Base-by-base conservation (phyloP, 2,329 filamentous ascomycete species). In the Alternaria alternata region DNA sequence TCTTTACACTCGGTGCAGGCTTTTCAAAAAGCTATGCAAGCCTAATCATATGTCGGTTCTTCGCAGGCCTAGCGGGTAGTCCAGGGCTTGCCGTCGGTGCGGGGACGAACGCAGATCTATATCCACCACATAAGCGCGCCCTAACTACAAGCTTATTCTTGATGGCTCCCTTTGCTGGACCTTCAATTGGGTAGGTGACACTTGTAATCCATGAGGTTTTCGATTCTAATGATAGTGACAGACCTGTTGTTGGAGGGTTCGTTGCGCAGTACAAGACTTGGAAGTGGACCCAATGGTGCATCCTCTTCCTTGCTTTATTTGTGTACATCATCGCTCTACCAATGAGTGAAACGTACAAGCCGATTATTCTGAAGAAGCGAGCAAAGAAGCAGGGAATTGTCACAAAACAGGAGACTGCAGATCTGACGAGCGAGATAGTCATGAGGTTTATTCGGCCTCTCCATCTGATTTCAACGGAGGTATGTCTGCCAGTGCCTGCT, bases 11-110 rank as follows among this genome's bases (percentile, higher is more conserved):
- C 1, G 87, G 87, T 3, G 81, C 83, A 0, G 87, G 83, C 0
- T 81, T 87, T 34, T 81, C 83, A 0, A 78, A 82, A 22, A 82
- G 74, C 32, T 84, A 89, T 16, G 83, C 77, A 0, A 81, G 79
- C 0, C 66, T 90, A 2, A 81, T 83, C 49, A 74, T 88, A 8
- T 78, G 87, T 26, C 80, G 88, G 3, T 88, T 94, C 80, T 91
- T 93, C 68, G 91, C 91, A 49, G 90, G 91, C 0, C 74, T 90
- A 74, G 90, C 90, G 64, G 90, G 89, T 28, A 89, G 42, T 85
- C 91, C 66, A 83, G 75, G 78, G 1, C 69, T 83, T 1, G 80
- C 81, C 3, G 78, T 82, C 2, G 81, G 80, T 4, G 76, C 75
- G 5, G 81, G 80, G 0, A 81, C 77, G 2, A 77, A 71, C 52